Evolutionary conservation across 2,329 filamentous ascomycete genomes (phyloP).

Genomic region (Epichloe coenophiala): DNA sequence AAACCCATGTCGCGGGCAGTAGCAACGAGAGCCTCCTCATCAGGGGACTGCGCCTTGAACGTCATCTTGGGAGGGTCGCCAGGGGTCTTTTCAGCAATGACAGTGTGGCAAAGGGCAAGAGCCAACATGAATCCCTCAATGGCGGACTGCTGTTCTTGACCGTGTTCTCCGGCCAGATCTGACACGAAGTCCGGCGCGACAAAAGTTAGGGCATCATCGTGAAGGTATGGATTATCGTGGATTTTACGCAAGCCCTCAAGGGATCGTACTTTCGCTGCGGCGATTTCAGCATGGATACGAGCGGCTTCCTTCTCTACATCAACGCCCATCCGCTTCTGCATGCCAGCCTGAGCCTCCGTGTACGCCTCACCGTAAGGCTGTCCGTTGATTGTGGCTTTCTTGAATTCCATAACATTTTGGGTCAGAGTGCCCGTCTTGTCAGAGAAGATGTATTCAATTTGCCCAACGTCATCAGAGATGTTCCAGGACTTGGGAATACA

Average conservation of each 20-base stretch:
- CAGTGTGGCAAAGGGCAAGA: conserved; percentile 89
- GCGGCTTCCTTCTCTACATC: conserved; percentile 72
- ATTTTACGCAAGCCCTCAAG: conserved; percentile 59
- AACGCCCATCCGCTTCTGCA: conserved; percentile 83
- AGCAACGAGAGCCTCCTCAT: conserved; percentile 86
- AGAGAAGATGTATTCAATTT: conserved; percentile 98
- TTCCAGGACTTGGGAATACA: conserved; percentile 98
- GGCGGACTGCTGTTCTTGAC: conserved; percentile 60
- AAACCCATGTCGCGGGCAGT: conserved; percentile 94
- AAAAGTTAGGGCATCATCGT: conserved; percentile 83
- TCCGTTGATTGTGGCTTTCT: conserved; percentile 95
- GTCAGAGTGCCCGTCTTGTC: conserved; percentile 96
- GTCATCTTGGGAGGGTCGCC: conserved; percentile 85
- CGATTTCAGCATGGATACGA: conserved; percentile 64
- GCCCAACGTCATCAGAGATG: conserved; percentile 92
- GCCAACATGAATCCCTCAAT: conserved; percentile 90
- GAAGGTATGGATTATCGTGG: conserved; percentile 80
- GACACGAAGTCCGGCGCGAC: conserved; percentile 79
- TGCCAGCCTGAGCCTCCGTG: conserved; percentile 89
- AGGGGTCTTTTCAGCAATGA: conserved; percentile 78
- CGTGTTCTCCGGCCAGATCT: conserved; percentile 67
- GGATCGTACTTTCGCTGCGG: conserved; percentile 59
- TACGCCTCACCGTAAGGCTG: conserved; percentile 94
- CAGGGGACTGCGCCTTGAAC: conserved; percentile 94
- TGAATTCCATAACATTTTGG: conserved; percentile 99